phyloP scores from a whole-genome alignment of 73 alveolate genomes.

The Paramecium sonneborni region DNA sequence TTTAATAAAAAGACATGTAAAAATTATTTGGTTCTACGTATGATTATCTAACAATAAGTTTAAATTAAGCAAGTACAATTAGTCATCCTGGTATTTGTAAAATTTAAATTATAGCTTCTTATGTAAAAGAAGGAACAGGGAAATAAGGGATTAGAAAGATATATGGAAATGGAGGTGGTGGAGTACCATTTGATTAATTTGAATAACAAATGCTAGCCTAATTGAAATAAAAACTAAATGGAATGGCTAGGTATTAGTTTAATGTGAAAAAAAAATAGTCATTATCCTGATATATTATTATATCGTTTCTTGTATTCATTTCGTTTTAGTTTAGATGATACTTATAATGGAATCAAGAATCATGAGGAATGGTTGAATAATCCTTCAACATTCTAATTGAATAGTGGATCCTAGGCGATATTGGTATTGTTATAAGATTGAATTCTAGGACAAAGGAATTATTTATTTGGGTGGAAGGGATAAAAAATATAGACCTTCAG shows the following conservation, averaged over 20 bases:
- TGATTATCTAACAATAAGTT: constrained; percentile 23
- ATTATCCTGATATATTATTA: constrained; percentile 31
- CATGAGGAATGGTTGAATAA: constrained; percentile 45
- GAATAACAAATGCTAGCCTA: not conserved
- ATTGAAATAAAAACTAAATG: not conserved
- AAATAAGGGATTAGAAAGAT: constrained; percentile 32
- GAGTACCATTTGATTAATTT: constrained; percentile 8
- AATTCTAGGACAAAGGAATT: constrained; percentile 37
- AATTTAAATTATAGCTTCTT: not conserved
- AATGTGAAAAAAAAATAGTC: not conserved
- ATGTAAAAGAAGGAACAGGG: constrained; percentile 2
- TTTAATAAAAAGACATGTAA: not conserved
- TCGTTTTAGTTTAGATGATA: not conserved
- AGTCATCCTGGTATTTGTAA: not conserved
- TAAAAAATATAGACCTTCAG: constrained; percentile 1
- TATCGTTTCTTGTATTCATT: constrained; percentile 4
- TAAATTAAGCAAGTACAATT: not conserved
- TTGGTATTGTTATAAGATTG: not conserved
- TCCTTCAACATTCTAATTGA: constrained; percentile 25
- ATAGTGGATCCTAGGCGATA: not conserved
- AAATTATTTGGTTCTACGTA: constrained; percentile 29
- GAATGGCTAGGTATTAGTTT: not conserved
- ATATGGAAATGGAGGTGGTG: constrained; percentile 26
- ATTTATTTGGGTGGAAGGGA: constrained; percentile 51
- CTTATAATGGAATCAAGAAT: constrained; percentile 7